Base-by-base conservation (phyloP, 140 eudicot genomes). In the Senecio squalidus region DNA sequence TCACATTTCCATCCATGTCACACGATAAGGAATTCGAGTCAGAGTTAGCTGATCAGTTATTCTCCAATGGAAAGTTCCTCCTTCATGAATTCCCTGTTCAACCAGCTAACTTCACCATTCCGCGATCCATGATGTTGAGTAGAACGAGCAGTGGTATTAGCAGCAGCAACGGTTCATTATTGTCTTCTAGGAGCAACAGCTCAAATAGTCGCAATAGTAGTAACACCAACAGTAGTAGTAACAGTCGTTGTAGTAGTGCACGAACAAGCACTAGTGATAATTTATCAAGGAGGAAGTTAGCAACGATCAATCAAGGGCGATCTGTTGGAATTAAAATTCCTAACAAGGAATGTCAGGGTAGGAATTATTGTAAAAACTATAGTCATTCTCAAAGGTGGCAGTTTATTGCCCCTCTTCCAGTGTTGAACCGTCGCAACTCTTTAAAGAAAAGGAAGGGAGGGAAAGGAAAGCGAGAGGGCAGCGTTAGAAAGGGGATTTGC, bases 1-100 rank as follows among this genome's bases (percentile, higher is more conserved):
- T 86, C 56, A 75, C 89, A 4, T 71, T 75, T 24, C 84, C 86
- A 0, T 62, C 62, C 9, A 71, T 63, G 50, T 56, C 72, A 26
- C 45, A 15, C 3, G 58, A 64, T 15, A n/a, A 21, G 1, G 60
- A 68, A 0, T 31, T 48, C 11, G 78, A 70, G 18, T 48, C 67
- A 1, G 88, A 88, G 49, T 69, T 88, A 6, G 97, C 97, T 4
- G 97, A 89, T 69, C 95, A 80, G 28, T 55, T 89, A 30, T 89
- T 89, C 82, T 65, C 68, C 72, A 89, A 89, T 53, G 97, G 97
- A 17, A 71, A 69, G 30, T 76, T 89, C n/a, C 70, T 85, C 38
- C 97, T 81, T 5, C 95, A 85, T 53, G 66, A 55, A 26, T 89
- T 89, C 54, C 95, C 95, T 0, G 17, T 28, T 1, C 89, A 73